Evolutionary conservation across 2,329 filamentous ascomycete genomes (phyloP), one percentile per base, ranked within the genome.

Genomic region (Trichoderma brevicompactum): DNA sequence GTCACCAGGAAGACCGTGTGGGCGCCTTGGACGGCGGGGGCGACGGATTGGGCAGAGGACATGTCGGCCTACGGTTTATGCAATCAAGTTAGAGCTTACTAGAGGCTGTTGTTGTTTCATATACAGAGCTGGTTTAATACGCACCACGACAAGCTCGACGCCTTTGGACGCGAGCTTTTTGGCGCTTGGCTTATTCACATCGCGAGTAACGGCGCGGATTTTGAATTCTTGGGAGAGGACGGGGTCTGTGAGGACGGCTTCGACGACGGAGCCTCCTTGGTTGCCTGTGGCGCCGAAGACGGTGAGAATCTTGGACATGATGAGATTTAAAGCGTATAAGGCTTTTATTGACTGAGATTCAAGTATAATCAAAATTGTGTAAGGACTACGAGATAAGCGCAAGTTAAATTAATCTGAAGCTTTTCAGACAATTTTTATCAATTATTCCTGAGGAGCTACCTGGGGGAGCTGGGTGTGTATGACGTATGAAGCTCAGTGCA

Each of bases 221-320:
- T 74, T 75, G 74, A 79, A 84, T 52, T 79, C 73, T 36, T 78
- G 74, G 43, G 77, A 79, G 15, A 83, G 76, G n/a, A 70, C 72
- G 2, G 82, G 70, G 74, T 85, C 79, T 61, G 75, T 76, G 66
- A 85, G 80, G 67, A 84, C 76, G 59, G 75, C 73, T 3, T 72
- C 67, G 64, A 83, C 75, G 36, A 84, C 80, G 36, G 81, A 82
- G 41, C 79, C 79, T 48, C 82, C 83, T 71, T 85, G 82, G 67
- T 78, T 77, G 64, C 81, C 82, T 2, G 82, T 83, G 60, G 80
- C 80, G 32, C 81, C 81, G 56, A 83, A 82, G n/a, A 82, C 79
- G 12, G 77, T 76, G 23, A 79, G 68, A 53, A 79, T 72, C 66
- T 78, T 78, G 69, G 79, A 79, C 75, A 77, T 75, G 55, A 15